A percentile compares a stretch with the other conserved stretches of the same genome.
Evolutionary conservation across 2,329 filamentous ascomycete species (phyloP).

Genomic region (Aspergillus sp.): DNA sequence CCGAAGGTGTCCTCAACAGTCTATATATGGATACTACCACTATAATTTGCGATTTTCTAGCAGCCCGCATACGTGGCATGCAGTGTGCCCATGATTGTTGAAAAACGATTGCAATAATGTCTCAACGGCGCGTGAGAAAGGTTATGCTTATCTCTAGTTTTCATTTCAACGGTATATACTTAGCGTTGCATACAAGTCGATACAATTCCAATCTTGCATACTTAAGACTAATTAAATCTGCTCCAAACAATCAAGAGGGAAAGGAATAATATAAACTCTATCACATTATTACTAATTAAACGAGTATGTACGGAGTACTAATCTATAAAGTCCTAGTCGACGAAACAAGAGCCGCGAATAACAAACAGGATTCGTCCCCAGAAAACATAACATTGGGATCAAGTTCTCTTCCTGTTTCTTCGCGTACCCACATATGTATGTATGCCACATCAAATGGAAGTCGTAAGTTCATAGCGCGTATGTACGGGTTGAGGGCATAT

Average conservation of each 20-base stretch:
- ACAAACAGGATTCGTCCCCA: not conserved
- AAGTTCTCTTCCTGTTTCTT: not conserved
- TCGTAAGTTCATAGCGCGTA: conserved; percentile 13
- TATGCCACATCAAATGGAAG: conserved; percentile 4
- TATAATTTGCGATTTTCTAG: not conserved
- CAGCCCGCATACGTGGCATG: not conserved
- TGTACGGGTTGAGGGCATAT: not conserved
- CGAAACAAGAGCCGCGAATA: conserved; percentile 1
- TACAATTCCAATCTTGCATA: not conserved
- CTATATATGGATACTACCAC: not conserved
- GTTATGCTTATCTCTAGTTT: not conserved
- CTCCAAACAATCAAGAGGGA: not conserved
- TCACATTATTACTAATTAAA: conserved; percentile 24
- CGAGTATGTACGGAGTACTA: conserved; percentile 17
- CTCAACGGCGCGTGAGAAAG: not conserved
- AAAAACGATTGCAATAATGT: not conserved
- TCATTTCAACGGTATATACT: not conserved
- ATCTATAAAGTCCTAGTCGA: conserved; percentile 11
- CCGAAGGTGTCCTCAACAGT: not conserved
- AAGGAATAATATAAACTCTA: conserved; percentile 14
- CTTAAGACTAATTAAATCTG: not conserved
- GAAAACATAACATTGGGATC: not conserved
- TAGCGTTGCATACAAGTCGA: not conserved
- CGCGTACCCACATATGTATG: not conserved
- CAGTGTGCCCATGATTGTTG: not conserved